Evolutionary conservation across 2,329 filamentous ascomycete genomes (phyloP), one percentile per base, ranked within the genome.

Genomic region (Dactylellina sp.): DNA sequence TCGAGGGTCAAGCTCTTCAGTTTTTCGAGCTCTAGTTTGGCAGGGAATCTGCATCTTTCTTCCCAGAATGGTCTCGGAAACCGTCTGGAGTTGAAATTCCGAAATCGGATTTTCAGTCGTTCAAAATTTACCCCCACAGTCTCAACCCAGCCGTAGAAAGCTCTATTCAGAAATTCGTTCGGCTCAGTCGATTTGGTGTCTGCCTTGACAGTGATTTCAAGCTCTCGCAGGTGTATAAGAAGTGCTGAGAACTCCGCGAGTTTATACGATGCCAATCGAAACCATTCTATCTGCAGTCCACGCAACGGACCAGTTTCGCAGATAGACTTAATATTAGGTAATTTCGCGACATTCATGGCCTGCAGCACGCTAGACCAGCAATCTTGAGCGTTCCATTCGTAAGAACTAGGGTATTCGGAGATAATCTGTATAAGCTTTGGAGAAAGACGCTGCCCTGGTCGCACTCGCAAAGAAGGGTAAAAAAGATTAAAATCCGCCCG

Each of bases 401-500:
- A 7, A 28, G 11, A 28, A n/a, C 28, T 32, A 9, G 28, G 28
- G 9, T 32, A 32, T 5, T 32, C 28, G 4, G 9, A 32, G 28
- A 32, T 4, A 32, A 32, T 32, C 28, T 32, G 28, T 9, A 4
- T 9, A 5, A 32, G 28, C 1, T 12, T 22, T 1, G 28, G 2
- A 16, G 62, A 42, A 14, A 42, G 24, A 1, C 28, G 62, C 9
- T 25, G 47, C n/a, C 62, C 52, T 5, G 42, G 42, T 12, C 28
- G n/a, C 14, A 50, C 6, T 16, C 37, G n/a, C 18, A 49, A 28
- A 11, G 32, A 50, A 24, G 62, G 62, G 32, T 46, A 59, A 12
- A 59, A 66, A 2, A 66, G 11, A 16, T 66, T 66, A 3, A 57
- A 32, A 9, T 66, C 52, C 14, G 18, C 22, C 3, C 62, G 52